Evolutionary conservation across 768 basidiomycete species (phyloP).

Genomic region (Russula sp.): DNA sequence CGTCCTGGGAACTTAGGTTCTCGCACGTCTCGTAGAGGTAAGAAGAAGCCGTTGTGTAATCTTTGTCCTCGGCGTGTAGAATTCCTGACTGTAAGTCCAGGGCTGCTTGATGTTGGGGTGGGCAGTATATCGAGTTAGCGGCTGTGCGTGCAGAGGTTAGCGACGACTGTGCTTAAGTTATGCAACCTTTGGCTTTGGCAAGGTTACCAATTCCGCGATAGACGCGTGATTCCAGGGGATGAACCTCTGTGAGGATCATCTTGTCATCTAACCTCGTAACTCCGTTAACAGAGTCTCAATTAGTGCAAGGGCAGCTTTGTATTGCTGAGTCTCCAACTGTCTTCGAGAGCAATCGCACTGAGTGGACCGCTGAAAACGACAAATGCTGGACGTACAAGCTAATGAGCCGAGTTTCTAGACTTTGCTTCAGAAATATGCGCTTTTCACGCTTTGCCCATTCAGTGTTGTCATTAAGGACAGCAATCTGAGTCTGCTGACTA

Average conservation of each 20-base stretch:
- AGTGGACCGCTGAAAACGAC: neutral
- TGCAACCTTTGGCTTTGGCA: conserved; percentile 70
- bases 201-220: conserved; percentile 87
- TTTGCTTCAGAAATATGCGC: conserved; percentile 93
- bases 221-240: conserved; percentile 86
- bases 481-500: conserved; percentile 70
- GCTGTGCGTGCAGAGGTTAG: conserved; percentile 89
- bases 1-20: too few relatives aligned
- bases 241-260: conserved; percentile 95
- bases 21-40: too few relatives aligned
- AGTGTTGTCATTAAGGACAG: conserved; percentile 85
- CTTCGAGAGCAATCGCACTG: conserved; percentile 24
- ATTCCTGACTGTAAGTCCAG: too few relatives aligned
- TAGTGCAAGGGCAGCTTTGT: conserved; percentile 69
- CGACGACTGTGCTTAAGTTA: conserved; percentile 49
- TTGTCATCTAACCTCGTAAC: conserved; percentile 91
- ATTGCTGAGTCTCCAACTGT: conserved; percentile 69
- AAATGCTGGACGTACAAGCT: conserved; percentile 45
- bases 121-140: conserved; percentile 93
- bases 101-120: conserved; percentile 55
- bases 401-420: conserved; percentile 82
- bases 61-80: too few relatives aligned
- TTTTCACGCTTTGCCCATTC: conserved; percentile 90
- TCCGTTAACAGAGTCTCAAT: too few relatives aligned
- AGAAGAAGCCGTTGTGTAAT: too few relatives aligned